Percentiles rank a stretch among this genome's conserved stretches.
These are phyloP conservation scores for Scedosporium dehoogii DNA, from an alignment of 2,329 filamentous ascomycete genomes.

Conservation along the genomic window DNA sequence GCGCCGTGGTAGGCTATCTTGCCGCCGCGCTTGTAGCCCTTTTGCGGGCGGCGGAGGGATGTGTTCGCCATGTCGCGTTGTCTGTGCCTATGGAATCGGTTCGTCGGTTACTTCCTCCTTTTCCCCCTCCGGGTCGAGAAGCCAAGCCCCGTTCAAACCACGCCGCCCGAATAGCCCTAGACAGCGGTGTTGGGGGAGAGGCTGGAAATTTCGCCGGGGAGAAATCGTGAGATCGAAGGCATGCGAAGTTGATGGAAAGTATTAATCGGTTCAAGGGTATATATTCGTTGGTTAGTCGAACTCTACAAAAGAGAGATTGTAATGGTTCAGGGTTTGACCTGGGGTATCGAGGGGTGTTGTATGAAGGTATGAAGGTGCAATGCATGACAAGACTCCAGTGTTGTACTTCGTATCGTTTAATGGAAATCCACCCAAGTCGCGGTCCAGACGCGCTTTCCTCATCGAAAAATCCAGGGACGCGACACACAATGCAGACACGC, in stretches of 20 bases:
- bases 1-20: constrained; percentile 62
- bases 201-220: background rate
- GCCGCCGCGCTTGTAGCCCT: constrained; percentile 58
- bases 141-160: no score
- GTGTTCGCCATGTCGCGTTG: constrained; percentile 46
- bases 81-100: background rate
- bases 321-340: background rate
- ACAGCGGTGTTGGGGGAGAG: background rate
- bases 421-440: background rate
- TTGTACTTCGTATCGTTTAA: background rate
- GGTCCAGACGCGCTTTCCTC: background rate
- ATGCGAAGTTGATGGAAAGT: background rate
- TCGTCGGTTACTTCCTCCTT: background rate
- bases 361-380: background rate
- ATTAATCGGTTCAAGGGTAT: background rate
- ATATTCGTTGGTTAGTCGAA: background rate
- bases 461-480: background rate
- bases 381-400: background rate
- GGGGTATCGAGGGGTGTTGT: background rate
- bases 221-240: background rate
- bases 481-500: background rate
- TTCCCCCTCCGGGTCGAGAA: no score
- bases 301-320: background rate
- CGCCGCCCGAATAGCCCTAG: no score
- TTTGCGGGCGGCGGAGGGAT: constrained; percentile 48